Evolutionary conservation across 2,329 filamentous ascomycete genomes (phyloP).

Genomic region (Chaetoscypha palmicola): DNA sequence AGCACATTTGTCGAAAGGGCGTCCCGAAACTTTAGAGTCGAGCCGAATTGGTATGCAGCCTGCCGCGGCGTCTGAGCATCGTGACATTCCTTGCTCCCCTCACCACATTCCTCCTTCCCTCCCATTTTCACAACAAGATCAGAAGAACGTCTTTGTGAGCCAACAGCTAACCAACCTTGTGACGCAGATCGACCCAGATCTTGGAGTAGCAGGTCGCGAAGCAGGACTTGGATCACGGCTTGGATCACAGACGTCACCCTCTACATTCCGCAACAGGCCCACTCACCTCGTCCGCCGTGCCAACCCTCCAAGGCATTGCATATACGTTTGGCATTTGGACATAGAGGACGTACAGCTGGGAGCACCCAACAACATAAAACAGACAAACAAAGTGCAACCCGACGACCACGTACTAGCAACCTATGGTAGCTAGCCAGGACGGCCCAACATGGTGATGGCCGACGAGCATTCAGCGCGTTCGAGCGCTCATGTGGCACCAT

Average conservation of each 20-base stretch:
- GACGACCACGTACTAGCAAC: conserved; percentile 6
- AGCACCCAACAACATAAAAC: background rate
- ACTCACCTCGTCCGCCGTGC: no score
- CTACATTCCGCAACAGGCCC: background rate
- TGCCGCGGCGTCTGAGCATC: conserved; percentile 15
- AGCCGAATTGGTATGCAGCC: conserved; percentile 24
- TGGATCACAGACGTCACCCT: no score
- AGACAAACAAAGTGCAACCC: background rate
- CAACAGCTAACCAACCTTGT: background rate
- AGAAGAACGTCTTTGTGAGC: background rate
- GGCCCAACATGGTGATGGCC: conserved; percentile 30
- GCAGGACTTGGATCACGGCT: background rate
- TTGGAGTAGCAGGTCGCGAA: no score
- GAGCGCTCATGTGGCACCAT: conserved; percentile 55
- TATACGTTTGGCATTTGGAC: conserved; percentile 1
- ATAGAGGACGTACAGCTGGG: background rate
- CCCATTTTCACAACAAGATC: conserved; percentile 15
- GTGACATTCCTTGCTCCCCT: conserved; percentile 23
- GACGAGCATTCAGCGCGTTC: conserved; percentile 35
- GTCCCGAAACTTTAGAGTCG: conserved; percentile 21
- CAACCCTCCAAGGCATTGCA: no score
- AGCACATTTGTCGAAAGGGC: conserved; percentile 16
- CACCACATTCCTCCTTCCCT: conserved; percentile 21
- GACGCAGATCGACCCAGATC: no score
- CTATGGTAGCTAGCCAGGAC: conserved; percentile 24